Conservation (phyloP, 1,284 basidiomycete genomes). For the Cystobasidium slooffiae region DNA sequence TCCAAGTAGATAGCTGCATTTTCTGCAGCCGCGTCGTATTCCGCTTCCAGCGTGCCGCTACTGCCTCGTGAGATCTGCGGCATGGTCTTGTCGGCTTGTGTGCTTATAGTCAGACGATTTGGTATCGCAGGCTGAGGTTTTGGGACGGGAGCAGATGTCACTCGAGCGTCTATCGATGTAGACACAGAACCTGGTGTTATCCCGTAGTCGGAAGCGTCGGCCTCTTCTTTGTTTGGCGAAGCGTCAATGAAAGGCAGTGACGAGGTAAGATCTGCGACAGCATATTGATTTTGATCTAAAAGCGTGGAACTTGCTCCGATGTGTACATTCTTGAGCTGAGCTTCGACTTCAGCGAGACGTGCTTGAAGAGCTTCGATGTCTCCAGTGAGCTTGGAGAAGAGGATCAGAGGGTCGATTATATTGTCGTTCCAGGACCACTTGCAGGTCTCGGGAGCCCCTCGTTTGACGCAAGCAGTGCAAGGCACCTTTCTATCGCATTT, state of each 20-base stretch:
- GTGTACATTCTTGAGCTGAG: neutral
- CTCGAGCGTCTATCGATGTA: no score
- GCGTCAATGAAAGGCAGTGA: no score
- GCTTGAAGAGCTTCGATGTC: conserved; percentile 19
- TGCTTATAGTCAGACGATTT: neutral
- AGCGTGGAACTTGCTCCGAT: neutral
- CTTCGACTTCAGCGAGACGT: conserved; percentile 17
- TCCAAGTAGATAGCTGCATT: conserved; percentile 24
- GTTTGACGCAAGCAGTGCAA: conserved; percentile 26
- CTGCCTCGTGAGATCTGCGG: neutral
- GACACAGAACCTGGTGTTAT: no score
- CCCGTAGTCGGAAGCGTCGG: no score
- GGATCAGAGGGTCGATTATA: conserved; percentile 16
- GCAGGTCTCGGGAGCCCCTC: conserved; percentile 25
- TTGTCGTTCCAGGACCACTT: conserved; percentile 32
- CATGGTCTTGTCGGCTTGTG: neutral
- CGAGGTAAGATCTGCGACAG: no score
- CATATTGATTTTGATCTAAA: no score
- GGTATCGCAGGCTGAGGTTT: neutral
- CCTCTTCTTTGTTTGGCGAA: no score
- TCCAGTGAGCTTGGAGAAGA: conserved; percentile 26
- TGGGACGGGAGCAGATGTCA: no score
- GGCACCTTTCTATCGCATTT: conserved; percentile 30
- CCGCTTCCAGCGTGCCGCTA: conserved; percentile 6
- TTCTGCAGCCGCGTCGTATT: conserved; percentile 29